Base-by-base conservation (phyloP, 192 early-diverging fungal species). In the Backusella tarrabulga region DNA sequence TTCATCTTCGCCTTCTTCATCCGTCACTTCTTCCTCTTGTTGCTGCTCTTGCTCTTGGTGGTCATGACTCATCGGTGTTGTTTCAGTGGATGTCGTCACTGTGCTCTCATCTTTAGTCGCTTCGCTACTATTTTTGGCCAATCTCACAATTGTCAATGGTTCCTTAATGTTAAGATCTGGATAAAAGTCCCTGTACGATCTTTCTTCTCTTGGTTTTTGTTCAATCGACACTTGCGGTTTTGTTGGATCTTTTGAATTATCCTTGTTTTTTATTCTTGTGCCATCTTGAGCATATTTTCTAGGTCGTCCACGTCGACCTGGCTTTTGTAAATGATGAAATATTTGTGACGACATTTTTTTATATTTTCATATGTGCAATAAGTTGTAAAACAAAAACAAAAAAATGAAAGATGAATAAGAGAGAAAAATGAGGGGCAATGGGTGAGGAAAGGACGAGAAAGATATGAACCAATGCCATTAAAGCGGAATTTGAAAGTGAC, bases 161-260 rank as follows among this genome's bases (percentile, higher is more conserved):
- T 77, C 46, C 34, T 83, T 67, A 9, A 88, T 78, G 71, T 93
- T 88, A 52, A 98, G 85, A 78, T 94, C 94, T 1, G 96, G 94
- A 77, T 93, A 95, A 42, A 93, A 91, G 52, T 93, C 93, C 26
- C 86, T 83, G 78, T 91, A 96, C 21, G 93, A 88, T 56, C 91
- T 88, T 82, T 98, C 96, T 83, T 98, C 96, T 63, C 94, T 87
- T 34, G 95, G 96, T 71, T 92, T 91, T 34, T 68, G 41, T 29
- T 34, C 35, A 50, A 54, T 15, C 6, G 15, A 14, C 29, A 36
- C 0, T 73, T 29, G 26, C 15, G 42, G 21, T 12, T 35, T 26
- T 35, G 75, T 26, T 29, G 67, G 34, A 41, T 54, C 38, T 7
- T 46, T 36, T 60, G 67, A 29, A 9, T 40, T 76, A 15, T 67